A percentile compares a stretch with the other conserved stretches of the same genome.
Conservation (phyloP, 2,329 filamentous ascomycete species). For the Trichoderma afroharzianum region DNA sequence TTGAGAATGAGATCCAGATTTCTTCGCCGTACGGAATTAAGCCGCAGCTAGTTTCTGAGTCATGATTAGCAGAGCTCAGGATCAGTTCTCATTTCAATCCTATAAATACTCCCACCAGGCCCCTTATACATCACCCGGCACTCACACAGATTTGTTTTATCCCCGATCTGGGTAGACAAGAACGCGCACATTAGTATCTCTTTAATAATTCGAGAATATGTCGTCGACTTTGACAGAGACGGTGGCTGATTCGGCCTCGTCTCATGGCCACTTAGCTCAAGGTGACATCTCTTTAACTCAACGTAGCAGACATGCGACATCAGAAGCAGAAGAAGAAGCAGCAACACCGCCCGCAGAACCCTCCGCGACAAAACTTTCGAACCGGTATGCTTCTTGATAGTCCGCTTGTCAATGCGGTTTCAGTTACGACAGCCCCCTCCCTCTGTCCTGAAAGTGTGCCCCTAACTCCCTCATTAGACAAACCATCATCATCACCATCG, state of each 20-base stretch:
- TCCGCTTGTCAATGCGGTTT: neutral
- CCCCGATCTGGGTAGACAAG: neutral
- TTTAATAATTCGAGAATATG: neutral
- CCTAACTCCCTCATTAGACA: constrained; percentile 5
- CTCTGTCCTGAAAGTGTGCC: neutral
- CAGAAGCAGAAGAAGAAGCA: neutral
- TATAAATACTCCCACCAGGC: neutral
- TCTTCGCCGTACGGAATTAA: neutral
- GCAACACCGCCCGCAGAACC: neutral
- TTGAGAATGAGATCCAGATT: neutral
- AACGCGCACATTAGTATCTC: neutral
- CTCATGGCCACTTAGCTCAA: neutral
- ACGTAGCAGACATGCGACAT: neutral
- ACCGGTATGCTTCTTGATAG: constrained; percentile 7
- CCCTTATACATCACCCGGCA: neutral
- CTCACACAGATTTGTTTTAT: neutral
- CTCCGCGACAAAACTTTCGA: neutral
- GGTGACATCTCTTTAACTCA: constrained; percentile 6
- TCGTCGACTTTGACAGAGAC: neutral
- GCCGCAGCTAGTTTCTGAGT: neutral
- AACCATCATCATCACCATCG: neutral
- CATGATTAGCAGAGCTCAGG: neutral
- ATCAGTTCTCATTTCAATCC: neutral
- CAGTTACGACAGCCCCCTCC: neutral
- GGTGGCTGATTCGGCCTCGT: neutral